These are phyloP conservation scores for Fragaria iinumae DNA, from an alignment of 306 rosid species.

Conservation along the genomic window DNA sequence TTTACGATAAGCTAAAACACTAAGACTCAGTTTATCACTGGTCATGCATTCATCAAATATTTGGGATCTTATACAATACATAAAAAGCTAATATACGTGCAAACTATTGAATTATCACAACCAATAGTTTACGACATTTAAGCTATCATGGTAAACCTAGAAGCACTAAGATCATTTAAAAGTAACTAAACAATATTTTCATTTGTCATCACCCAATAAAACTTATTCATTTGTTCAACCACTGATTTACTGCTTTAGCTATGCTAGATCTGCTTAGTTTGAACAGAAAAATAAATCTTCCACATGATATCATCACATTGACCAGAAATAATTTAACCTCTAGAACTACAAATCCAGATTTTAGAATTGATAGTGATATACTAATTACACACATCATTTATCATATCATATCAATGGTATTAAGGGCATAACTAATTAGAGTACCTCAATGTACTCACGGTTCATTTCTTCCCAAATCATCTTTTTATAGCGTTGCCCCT, in stretches of 20 bases:
- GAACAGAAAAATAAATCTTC: background rate
- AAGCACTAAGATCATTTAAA: background rate
- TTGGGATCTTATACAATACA: background rate
- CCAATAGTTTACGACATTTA: background rate
- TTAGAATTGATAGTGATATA: background rate
- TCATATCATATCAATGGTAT: background rate
- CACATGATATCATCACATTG: background rate
- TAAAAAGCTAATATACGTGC: background rate
- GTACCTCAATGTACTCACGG: constrained; percentile 23
- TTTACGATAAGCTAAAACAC: background rate
- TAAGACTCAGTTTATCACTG: background rate
- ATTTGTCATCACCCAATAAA: background rate
- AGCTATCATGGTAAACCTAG: background rate
- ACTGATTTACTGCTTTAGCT: background rate
- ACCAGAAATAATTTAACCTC: constrained; percentile 2
- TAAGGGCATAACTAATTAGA: background rate
- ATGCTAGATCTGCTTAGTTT: background rate
- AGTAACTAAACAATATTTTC: background rate
- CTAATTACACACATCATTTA: background rate
- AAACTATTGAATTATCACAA: background rate
- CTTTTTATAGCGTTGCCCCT: constrained; percentile 19
- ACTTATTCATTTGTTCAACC: background rate
- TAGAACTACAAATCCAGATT: background rate
- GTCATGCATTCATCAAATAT: background rate
- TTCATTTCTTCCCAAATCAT: constrained; percentile 22